Base-by-base conservation (phyloP, 2,329 filamentous ascomycete genomes). In the Phaeosphaeriaceae sp. region DNA sequence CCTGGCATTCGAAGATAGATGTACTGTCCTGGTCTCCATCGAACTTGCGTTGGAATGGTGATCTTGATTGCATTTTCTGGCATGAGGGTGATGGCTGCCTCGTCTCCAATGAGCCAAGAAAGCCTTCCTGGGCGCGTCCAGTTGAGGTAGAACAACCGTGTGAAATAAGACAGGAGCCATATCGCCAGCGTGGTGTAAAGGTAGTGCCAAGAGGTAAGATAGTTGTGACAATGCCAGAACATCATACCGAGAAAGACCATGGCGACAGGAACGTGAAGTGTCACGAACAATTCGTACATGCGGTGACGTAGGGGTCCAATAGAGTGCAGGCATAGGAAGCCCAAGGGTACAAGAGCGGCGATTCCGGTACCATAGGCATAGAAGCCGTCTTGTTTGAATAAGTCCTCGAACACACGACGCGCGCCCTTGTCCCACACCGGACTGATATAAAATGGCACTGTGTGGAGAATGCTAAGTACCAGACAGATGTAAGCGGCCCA, bases 171-270 rank as follows among this genome's bases (percentile, higher is more conserved):
- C 6, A 89, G 67, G 1, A 85, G 80, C 89, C 93, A 95, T 61
- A 97, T 92, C 45, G 81, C 91, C 22, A 93, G 78, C 0, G 92
- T 95, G 1, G 91, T 88, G 70, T 87, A 96, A 2, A 98, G 86
- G 71, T 97, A 98, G 71, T 87, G 83, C 93, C 93, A 97, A 0
- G 93, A 96, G 54, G 89, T 89, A 40, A 97, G 85, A 67, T 91
- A 96, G 78, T 97, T 97, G 78, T 93, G 91, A 69, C 91, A 95
- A 77, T 98, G 94, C 94, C 94, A 98, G 80, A 98, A 96, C 25
- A 98, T 84, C 74, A 96, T 85, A 1, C 85, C 93, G 7, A 97
- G 81, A 71, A 95, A 96, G 15, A 91, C 81, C 41, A 93, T 85
- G 0, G 92, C 89, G 10, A 92, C 89, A 0, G 94, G 93, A 0